Evolutionary conservation across 2,329 filamentous ascomycete genomes (phyloP).

Genomic region (Fusarium palustre): DNA sequence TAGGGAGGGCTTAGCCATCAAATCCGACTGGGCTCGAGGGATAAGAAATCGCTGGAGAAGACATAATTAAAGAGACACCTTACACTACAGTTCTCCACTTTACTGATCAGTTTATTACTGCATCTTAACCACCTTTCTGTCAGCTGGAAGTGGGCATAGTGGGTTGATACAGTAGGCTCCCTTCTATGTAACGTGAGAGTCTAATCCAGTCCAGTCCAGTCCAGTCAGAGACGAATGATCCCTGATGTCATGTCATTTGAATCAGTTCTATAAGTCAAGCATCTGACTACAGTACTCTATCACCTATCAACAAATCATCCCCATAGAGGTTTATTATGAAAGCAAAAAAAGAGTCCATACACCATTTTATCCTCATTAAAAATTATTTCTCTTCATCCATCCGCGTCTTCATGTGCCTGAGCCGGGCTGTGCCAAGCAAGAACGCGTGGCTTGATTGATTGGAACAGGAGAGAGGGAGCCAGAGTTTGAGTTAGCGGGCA

Average conservation of each 20-base stretch:
- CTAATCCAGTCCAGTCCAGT: neutral
- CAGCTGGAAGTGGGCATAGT: neutral
- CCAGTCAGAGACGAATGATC: slow-evolving; percentile 23
- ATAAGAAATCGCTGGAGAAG: neutral
- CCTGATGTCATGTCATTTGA: slow-evolving; percentile 29
- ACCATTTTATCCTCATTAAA: neutral
- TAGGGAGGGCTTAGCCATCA: slow-evolving; percentile 46
- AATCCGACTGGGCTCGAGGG: neutral
- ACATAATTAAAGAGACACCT: neutral
- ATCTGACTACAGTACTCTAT: neutral
- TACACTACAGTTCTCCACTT: accelerated
- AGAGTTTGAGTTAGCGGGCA: neutral
- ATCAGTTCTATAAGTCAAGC: neutral
- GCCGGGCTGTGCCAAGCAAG: slow-evolving; percentile 40
- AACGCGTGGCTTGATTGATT: slow-evolving; percentile 40
- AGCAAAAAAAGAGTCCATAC: neutral
- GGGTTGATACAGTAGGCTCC: neutral
- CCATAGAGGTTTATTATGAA: neutral
- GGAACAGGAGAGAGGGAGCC: slow-evolving; percentile 36
- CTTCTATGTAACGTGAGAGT: slow-evolving; percentile 3
- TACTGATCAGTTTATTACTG: neutral
- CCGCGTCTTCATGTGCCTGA: slow-evolving; percentile 15
- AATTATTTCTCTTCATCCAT: neutral
- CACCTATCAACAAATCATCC: neutral
- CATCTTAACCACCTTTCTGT: neutral